These are phyloP conservation scores for Trichaptum fuscoviolaceum DNA, from an alignment of 768 basidiomycete species.

Conservation along the genomic window DNA sequence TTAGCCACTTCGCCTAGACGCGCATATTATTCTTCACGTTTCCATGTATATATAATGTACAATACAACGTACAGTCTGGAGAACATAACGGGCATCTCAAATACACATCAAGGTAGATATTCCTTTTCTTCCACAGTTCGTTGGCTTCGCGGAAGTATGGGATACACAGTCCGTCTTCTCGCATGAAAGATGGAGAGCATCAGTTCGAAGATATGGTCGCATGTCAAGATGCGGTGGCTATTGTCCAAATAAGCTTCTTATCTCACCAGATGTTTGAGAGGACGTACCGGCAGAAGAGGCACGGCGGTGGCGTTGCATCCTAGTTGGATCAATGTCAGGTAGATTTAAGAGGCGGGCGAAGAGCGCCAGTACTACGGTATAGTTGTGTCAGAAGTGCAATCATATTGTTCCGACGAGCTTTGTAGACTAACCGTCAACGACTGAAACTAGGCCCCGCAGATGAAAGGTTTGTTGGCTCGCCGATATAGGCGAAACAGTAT, in stretches of 20 bases:
- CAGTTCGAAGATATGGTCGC: neutral
- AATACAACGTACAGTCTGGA: neutral
- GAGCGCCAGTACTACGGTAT: conserved; percentile 57
- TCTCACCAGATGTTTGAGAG: neutral
- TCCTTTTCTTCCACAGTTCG: neutral
- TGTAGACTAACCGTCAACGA: conserved; percentile 63
- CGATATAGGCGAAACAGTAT: conserved; percentile 2
- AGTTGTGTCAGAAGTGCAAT: conserved; percentile 5
- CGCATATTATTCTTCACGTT: neutral
- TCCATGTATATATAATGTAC: neutral
- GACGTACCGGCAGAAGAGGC: conserved; percentile 50
- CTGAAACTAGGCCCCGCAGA: conserved; percentile 61
- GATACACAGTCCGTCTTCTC: neutral
- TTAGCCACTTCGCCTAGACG: neutral
- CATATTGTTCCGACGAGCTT: conserved; percentile 1
- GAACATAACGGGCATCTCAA: neutral
- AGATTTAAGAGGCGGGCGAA: conserved; percentile 75
- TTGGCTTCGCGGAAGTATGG: neutral
- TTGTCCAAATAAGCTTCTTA: too few relatives aligned
- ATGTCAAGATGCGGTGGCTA: too few relatives aligned
- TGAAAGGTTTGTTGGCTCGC: conserved; percentile 14
- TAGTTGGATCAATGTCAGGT: conserved; percentile 68
- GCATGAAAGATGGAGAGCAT: neutral
- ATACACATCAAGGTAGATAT: neutral
- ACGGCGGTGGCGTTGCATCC: conserved; percentile 74